phyloP scores from a whole-genome alignment of 805 yeast species.

The Suhomyces xylopsoci region DNA sequence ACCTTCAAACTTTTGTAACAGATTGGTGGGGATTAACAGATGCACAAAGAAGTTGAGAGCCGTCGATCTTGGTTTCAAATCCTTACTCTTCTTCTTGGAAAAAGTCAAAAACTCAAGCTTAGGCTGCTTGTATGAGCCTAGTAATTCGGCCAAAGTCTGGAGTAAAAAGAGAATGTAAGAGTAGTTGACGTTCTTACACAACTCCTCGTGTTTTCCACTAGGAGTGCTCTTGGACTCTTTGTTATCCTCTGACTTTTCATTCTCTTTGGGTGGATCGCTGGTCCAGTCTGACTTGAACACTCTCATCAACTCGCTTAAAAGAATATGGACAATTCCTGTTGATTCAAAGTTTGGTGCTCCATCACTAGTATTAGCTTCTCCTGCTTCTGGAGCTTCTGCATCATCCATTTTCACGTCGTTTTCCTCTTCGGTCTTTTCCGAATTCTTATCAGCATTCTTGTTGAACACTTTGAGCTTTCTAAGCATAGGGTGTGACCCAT shows the following conservation, averaged over 20 bases:
- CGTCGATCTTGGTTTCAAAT: conserved; percentile 68
- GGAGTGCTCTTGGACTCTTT: conserved; percentile 14
- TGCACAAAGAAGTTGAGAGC: conserved; percentile 75
- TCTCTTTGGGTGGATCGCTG: conserved; percentile 19
- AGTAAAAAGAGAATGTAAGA: conserved; percentile 67
- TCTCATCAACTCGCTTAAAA: conserved; percentile 64
- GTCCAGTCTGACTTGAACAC: conserved; percentile 39
- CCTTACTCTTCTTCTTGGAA: conserved; percentile 51
- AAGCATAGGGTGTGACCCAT: conserved; percentile 19
- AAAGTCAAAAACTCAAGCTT: conserved; percentile 80
- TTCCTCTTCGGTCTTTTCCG: conserved; percentile 4
- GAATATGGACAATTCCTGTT: conserved; percentile 60
- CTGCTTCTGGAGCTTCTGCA: conserved; percentile 14
- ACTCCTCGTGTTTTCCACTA: conserved; percentile 6
- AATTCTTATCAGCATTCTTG: background rate
- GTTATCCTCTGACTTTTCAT: conserved; percentile 1
- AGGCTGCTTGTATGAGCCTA: conserved; percentile 75
- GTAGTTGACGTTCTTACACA: conserved; percentile 35
- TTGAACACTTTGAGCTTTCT: background rate
- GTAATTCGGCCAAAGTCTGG: conserved; percentile 63
- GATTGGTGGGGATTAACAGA: conserved; percentile 62
- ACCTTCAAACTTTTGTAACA: conserved; percentile 30
- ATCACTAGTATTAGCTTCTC: background rate
- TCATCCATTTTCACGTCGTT: conserved; percentile 30
- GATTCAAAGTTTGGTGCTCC: conserved; percentile 10